Conservation (phyloP, 2,329 filamentous ascomycete species). For the Epichloe sp. region DNA sequence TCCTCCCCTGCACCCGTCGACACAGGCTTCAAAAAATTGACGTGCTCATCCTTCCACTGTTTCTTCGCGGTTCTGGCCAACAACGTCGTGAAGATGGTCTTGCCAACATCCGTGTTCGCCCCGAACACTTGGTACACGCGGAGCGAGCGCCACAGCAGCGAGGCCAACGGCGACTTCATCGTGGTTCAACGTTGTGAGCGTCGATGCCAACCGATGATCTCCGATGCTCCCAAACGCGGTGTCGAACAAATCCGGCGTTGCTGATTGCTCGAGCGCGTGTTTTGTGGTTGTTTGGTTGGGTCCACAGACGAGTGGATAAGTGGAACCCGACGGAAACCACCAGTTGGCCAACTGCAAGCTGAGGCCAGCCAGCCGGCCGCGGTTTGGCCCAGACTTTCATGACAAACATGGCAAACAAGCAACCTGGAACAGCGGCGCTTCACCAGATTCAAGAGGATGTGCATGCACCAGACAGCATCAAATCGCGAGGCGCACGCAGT, state of each 20-base stretch:
- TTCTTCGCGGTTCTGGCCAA: constrained; percentile 49
- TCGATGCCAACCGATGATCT: not conserved
- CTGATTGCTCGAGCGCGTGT: not conserved
- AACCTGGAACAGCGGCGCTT: too few relatives aligned
- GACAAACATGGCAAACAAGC: too few relatives aligned
- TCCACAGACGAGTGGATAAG: not conserved
- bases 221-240: too few relatives aligned
- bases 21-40: constrained; percentile 66
- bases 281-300: constrained; percentile 4
- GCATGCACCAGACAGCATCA: too few relatives aligned
- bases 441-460: too few relatives aligned
- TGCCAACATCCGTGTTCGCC: constrained; percentile 74
- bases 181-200: not conserved
- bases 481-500: too few relatives aligned
- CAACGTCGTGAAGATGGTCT: constrained; percentile 66
- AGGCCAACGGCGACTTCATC: constrained; percentile 32
- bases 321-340: not conserved
- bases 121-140: constrained; percentile 66
- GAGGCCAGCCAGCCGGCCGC: too few relatives aligned
- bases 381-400: too few relatives aligned
- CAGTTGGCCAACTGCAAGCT: too few relatives aligned
- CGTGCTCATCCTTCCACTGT: constrained; percentile 30
- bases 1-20: constrained; percentile 61
- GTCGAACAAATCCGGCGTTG: too few relatives aligned
- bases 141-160: constrained; percentile 54